A percentile compares a stretch with the other conserved stretches of the same genome.
phyloP scores from a whole-genome alignment of 306 rosid genomes.

The Quercus variabilis region DNA sequence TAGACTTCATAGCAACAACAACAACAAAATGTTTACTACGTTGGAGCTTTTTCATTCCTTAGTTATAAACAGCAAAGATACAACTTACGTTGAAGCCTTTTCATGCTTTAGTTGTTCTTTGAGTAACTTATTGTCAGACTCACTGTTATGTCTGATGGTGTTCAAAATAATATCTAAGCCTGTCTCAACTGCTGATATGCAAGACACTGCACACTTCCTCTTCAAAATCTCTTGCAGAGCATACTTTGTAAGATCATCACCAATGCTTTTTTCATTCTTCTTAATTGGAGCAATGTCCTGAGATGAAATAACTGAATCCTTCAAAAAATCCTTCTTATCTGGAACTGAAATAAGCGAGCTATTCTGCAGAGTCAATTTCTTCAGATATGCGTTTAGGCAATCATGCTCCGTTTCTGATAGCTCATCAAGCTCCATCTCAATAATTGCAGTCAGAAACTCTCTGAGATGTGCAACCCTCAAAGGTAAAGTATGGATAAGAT shows the following conservation, averaged over 20 bases:
- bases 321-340: background rate
- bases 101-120: constrained; percentile 14
- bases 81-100: constrained; percentile 28
- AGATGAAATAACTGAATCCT: background rate
- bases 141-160: background rate
- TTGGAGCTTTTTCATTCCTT: background rate
- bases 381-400: constrained; percentile 23
- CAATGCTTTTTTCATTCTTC: constrained; percentile 1
- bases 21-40: background rate
- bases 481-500: constrained; percentile 28
- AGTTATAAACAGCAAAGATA: background rate
- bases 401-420: constrained; percentile 18
- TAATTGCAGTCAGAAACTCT: constrained; percentile 28
- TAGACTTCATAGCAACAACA: background rate
- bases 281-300: background rate
- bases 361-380: constrained; percentile 14
- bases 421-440: constrained; percentile 35
- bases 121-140: constrained; percentile 25
- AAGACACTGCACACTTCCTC: constrained; percentile 26
- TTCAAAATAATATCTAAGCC: constrained; percentile 17
- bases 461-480: constrained; percentile 27
- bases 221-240: constrained; percentile 23
- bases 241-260: constrained; percentile 21
- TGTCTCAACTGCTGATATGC: constrained; percentile 22
- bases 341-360: background rate